These are phyloP conservation scores for Suhomyces ambrosiae DNA, from an alignment of 1,139 yeast species.

Conservation along the genomic window DNA sequence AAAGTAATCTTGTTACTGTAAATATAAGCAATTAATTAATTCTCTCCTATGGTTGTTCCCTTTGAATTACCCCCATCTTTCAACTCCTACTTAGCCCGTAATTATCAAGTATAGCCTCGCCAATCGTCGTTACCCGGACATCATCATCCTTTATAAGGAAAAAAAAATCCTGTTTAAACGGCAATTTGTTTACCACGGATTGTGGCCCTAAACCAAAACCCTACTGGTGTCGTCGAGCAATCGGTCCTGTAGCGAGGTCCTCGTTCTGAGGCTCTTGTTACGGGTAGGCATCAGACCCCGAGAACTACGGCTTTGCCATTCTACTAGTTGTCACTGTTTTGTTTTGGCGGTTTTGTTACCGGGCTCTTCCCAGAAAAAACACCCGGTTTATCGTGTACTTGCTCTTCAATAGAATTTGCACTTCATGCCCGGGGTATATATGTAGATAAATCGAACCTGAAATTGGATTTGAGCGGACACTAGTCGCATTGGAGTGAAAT, in stretches of 20 bases:
- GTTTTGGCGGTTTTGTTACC: constrained; percentile 28
- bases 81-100: too few relatives aligned
- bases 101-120: not conserved
- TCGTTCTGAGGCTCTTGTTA: constrained; percentile 25
- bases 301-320: constrained; percentile 6
- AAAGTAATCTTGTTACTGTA: too few relatives aligned
- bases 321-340: constrained; percentile 18
- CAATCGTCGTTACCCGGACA: constrained; percentile 20
- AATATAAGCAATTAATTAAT: too few relatives aligned
- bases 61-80: too few relatives aligned
- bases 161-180: constrained; percentile 13
- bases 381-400: constrained; percentile 55
- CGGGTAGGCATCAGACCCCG: constrained; percentile 5
- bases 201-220: constrained; percentile 36
- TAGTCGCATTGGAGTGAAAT: too few relatives aligned
- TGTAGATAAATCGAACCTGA: too few relatives aligned
- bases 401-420: constrained; percentile 44
- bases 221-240: constrained; percentile 21
- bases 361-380: constrained; percentile 45
- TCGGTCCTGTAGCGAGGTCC: constrained; percentile 9
- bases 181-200: constrained; percentile 52
- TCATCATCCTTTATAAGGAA: not conserved
- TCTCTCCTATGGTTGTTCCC: too few relatives aligned
- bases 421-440: constrained; percentile 58
- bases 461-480: too few relatives aligned